Percentiles rank a stretch among this genome's conserved stretches.
Evolutionary conservation across 2,329 filamentous ascomycete genomes (phyloP).

Genomic region (Chaetomium strumarium): DNA sequence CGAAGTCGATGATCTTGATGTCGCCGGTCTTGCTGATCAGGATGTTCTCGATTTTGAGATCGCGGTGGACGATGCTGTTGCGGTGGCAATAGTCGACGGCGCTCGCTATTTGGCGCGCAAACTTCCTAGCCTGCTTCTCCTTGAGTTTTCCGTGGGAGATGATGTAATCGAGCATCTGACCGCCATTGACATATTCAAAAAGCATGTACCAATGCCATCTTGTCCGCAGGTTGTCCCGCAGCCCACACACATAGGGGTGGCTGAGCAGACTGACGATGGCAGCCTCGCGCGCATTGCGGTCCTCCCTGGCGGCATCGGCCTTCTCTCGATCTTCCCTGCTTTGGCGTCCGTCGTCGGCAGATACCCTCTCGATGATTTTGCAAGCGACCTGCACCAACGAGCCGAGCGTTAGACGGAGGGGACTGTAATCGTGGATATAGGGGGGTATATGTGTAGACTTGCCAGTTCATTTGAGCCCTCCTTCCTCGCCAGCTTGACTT

Average conservation of each 20-base stretch:
- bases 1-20: slow-evolving; percentile 99
- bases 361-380: slow-evolving; percentile 91
- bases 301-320: slow-evolving; percentile 93
- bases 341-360: slow-evolving; percentile 76
- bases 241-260: slow-evolving; percentile 92
- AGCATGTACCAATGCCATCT: slow-evolving; percentile 99
- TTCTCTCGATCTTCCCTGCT: slow-evolving; percentile 71
- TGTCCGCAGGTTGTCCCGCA: slow-evolving; percentile 91
- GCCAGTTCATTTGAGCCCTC: slow-evolving; percentile 88
- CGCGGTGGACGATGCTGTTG: slow-evolving; percentile 96
- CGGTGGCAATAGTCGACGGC: slow-evolving; percentile 95
- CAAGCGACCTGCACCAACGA: slow-evolving; percentile 66
- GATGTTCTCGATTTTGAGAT: slow-evolving; percentile 98
- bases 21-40: slow-evolving; percentile 98
- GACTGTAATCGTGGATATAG: slow-evolving; percentile 15
- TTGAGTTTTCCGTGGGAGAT: slow-evolving; percentile 96
- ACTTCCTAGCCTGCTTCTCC: slow-evolving; percentile 97
- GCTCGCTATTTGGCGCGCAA: slow-evolving; percentile 93
- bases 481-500: slow-evolving; percentile 92
- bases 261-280: slow-evolving; percentile 92
- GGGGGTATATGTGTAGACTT: slow-evolving; percentile 27
- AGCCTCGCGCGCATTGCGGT: slow-evolving; percentile 88
- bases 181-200: slow-evolving; percentile 97
- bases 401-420: slow-evolving; percentile 6
- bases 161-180: slow-evolving; percentile 99